phyloP scores from a whole-genome alignment of 352 stramenopile species.

The Aphanomyces cochlioides region DNA sequence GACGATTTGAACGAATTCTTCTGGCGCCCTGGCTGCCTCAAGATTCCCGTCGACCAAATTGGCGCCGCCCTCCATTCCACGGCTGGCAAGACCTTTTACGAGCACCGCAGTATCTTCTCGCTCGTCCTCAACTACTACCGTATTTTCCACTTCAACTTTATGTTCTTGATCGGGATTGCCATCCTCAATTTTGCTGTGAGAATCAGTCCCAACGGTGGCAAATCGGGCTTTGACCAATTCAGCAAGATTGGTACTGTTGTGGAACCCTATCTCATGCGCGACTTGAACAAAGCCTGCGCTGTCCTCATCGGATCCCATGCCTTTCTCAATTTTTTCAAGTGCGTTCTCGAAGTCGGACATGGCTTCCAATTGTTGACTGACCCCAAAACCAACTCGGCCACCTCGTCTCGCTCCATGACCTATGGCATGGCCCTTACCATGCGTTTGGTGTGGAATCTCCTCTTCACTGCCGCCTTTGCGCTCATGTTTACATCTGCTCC shows the following conservation, averaged over 20 bases:
- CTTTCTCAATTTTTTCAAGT: slow-evolving; percentile 53
- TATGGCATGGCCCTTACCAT: slow-evolving; percentile 51
- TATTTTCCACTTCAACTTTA: slow-evolving; percentile 81
- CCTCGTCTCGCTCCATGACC: slow-evolving; percentile 54
- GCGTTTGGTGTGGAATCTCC: slow-evolving; percentile 58
- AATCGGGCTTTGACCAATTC: slow-evolving; percentile 54
- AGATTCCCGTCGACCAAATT: slow-evolving; percentile 45
- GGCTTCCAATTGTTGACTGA: slow-evolving; percentile 64
- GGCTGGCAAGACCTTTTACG: slow-evolving; percentile 77
- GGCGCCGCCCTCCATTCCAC: slow-evolving; percentile 49
- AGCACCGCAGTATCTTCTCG: slow-evolving; percentile 66
- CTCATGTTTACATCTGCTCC: slow-evolving; percentile 45
- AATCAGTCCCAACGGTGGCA: slow-evolving; percentile 56
- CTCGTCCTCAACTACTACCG: slow-evolving; percentile 75
- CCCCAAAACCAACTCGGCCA: slow-evolving; percentile 34
- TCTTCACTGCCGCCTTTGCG: slow-evolving; percentile 52
- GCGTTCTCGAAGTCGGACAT: slow-evolving; percentile 58
- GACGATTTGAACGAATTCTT: slow-evolving; percentile 84
- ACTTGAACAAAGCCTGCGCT: slow-evolving; percentile 53
- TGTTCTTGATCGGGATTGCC: slow-evolving; percentile 56
- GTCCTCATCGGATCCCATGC: slow-evolving; percentile 51
- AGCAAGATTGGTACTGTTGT: slow-evolving; percentile 51
- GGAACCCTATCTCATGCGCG: slow-evolving; percentile 46
- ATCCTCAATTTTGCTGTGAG: slow-evolving; percentile 55
- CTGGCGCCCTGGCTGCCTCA: slow-evolving; percentile 64